Conservation (phyloP, 208 protist species). For the Phytomonas sp. region DNA sequence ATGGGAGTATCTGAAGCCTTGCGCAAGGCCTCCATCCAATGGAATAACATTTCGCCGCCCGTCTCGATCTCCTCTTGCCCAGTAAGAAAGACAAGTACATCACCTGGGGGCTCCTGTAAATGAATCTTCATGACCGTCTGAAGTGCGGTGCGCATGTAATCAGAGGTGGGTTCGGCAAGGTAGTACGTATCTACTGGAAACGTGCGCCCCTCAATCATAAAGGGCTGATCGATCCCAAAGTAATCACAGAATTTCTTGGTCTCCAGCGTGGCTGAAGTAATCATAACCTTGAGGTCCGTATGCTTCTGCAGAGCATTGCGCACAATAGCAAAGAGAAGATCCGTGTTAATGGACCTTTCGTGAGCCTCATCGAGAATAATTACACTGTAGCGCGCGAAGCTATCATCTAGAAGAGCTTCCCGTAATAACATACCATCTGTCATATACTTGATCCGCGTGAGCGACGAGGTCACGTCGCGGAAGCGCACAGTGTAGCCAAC, state of each 20-base stretch:
- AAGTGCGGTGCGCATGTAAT: constrained; percentile 96
- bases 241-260: constrained; percentile 97
- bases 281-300: constrained; percentile 95
- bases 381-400: constrained; percentile 93
- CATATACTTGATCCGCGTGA: constrained; percentile 99
- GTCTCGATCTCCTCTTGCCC: constrained; percentile 99
- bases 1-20: constrained; percentile 40
- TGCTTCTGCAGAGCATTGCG: constrained; percentile 90
- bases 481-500: constrained; percentile 99
- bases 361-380: constrained; percentile 99
- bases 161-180: constrained; percentile 82
- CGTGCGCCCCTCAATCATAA: constrained; percentile 97
- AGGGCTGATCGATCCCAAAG: constrained; percentile 94
- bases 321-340: constrained; percentile 98
- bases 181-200: constrained; percentile 97
- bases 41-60: constrained; percentile 94
- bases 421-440: constrained; percentile 99
- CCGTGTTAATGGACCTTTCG: constrained; percentile 98
- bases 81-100: constrained; percentile 99
- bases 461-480: constrained; percentile 93
- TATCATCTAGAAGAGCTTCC: constrained; percentile 95
- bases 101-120: constrained; percentile 94
- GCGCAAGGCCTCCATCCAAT: constrained; percentile 79
- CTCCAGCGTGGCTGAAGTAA: constrained; percentile 98
- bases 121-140: constrained; percentile 99